phyloP scores from a whole-genome alignment of 2,329 filamentous ascomycete species.

The Thelonectria blattea region DNA sequence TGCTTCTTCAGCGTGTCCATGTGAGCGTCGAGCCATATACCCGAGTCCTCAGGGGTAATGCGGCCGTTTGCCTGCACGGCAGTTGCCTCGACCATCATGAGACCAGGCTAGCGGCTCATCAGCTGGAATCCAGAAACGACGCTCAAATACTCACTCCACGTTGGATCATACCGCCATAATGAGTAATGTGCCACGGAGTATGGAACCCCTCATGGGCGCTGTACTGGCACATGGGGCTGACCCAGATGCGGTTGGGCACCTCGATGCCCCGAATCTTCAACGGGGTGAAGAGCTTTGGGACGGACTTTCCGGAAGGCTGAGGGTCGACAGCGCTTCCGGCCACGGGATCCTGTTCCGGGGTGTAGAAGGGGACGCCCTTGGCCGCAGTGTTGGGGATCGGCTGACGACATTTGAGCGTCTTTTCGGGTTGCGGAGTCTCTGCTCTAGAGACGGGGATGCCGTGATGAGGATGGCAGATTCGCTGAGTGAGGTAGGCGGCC shows the following conservation, averaged over 20 bases:
- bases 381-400: constrained; percentile 32
- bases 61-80: constrained; percentile 4
- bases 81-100: constrained; percentile 53
- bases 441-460: not conserved
- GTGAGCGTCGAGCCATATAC: constrained; percentile 62
- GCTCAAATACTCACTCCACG: constrained; percentile 56
- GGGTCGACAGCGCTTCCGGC: constrained; percentile 44
- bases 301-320: constrained; percentile 54
- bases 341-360: constrained; percentile 50
- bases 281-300: constrained; percentile 58
- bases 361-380: constrained; percentile 50
- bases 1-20: constrained; percentile 63
- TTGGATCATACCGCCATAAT: constrained; percentile 74
- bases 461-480: not conserved
- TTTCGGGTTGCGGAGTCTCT: not conserved
- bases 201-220: constrained; percentile 61
- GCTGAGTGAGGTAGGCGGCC: not conserved
- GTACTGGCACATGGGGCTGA: constrained; percentile 57
- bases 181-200: constrained; percentile 74
- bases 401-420: not conserved
- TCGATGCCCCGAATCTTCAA: constrained; percentile 52
- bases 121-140: constrained; percentile 29
- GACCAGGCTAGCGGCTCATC: constrained; percentile 52
- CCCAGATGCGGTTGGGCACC: constrained; percentile 54
- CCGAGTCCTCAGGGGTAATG: constrained; percentile 5